phyloP scores from a whole-genome alignment of 108 stramenopile genomes.

The Cylindrotheca closterium region DNA sequence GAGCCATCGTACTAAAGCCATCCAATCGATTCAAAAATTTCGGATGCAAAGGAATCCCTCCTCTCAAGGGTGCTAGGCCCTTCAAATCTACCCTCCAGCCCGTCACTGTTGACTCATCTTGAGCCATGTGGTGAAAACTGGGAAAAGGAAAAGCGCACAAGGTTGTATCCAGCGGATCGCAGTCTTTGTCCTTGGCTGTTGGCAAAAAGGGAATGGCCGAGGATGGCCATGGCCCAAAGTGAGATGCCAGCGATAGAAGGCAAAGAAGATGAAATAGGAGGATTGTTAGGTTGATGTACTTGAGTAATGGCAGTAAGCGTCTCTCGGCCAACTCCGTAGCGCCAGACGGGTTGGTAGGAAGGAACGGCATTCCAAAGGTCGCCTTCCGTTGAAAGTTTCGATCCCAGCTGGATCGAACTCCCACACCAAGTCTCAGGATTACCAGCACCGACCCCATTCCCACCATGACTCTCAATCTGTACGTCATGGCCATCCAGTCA shows the following conservation, averaged over 20 bases:
- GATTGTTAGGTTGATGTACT: not conserved
- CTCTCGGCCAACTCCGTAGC: constrained; percentile 4
- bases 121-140: constrained; percentile 57
- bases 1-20: constrained; percentile 78
- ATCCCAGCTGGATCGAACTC: not conserved
- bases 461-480: constrained; percentile 1
- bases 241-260: constrained; percentile 15
- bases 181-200: constrained; percentile 23
- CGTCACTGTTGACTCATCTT: constrained; percentile 41
- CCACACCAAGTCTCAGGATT: not conserved
- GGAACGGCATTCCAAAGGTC: not conserved
- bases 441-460: constrained; percentile 11
- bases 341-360: not conserved
- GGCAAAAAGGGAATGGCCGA: constrained; percentile 1
- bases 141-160: constrained; percentile 81
- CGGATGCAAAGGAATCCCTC: constrained; percentile 39
- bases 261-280: constrained; percentile 19
- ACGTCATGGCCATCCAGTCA: constrained; percentile 18
- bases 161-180: constrained; percentile 67
- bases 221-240: constrained; percentile 37
- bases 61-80: constrained; percentile 40
- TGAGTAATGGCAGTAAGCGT: constrained; percentile 7
- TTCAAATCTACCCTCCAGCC: constrained; percentile 51
- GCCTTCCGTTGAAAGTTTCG: not conserved
- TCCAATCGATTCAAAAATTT: constrained; percentile 66